Evolutionary conservation across 208 protist species (phyloP).

Genomic region (Angomonas ambiguus): DNA sequence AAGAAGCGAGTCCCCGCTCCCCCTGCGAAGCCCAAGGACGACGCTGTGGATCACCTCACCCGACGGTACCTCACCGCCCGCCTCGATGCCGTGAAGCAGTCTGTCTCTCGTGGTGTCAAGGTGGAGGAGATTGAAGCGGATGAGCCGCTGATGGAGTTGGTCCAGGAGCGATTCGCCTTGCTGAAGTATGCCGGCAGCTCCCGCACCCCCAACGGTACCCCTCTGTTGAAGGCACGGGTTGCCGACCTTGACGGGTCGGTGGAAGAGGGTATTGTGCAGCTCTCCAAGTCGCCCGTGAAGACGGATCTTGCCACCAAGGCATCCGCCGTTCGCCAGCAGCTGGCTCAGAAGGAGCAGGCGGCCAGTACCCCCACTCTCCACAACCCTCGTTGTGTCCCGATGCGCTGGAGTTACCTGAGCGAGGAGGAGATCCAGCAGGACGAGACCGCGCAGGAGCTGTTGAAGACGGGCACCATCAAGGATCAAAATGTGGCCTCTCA

Average conservation of each 20-base stretch:
- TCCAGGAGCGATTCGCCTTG: constrained; percentile 39
- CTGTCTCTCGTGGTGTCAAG: constrained; percentile 17
- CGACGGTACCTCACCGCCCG: constrained; percentile 7
- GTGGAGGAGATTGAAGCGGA: constrained; percentile 37
- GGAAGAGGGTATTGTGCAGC: neutral
- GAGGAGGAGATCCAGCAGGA: constrained; percentile 43
- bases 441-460: constrained; percentile 25
- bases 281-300: neutral
- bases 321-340: constrained; percentile 1
- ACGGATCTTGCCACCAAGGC: constrained; percentile 6
- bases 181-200: too few relatives aligned
- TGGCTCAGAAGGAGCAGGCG: neutral
- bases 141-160: constrained; percentile 23
- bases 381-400: constrained; percentile 56
- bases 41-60: neutral
- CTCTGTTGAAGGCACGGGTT: too few relatives aligned
- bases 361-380: constrained; percentile 10
- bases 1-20: neutral
- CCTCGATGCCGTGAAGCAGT: neutral
- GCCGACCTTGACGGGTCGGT: constrained; percentile 3
- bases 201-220: too few relatives aligned
- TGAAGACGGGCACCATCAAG: constrained; percentile 15
- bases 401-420: constrained; percentile 60
- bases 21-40: neutral
- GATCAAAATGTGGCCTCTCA: constrained; percentile 21